Evolutionary conservation across 768 basidiomycete species (phyloP), one percentile per base, ranked within the genome.

Genomic region (Kwoniella shandongensis): DNA sequence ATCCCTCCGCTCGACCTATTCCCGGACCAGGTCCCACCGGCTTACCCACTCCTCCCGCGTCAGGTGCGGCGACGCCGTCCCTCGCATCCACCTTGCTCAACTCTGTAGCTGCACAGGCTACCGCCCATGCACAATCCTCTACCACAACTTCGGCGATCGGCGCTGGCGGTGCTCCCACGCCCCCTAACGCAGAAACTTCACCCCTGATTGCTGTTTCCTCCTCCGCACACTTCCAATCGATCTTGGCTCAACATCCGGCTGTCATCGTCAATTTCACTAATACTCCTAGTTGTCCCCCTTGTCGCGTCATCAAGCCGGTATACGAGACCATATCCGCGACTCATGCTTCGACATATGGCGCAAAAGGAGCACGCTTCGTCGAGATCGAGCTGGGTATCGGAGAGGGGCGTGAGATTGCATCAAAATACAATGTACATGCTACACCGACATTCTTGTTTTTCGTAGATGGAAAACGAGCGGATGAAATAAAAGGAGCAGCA

Each of bases 371-470:
- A 27, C 51, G 83, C 2, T 97, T 96, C 65, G 84, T 87, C 3
- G 89, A 90, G 75, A 83, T 96, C 32, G 93, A 97, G 77, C 79
- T 90, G 62, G 83, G 81, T 4, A 82, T 87, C 12, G 88, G 87
- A 0, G 75, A 83, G 75, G 87, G 87, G 0, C 67, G 76, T 2
- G 78, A 79, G 51, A 77, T 94, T 15, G 88, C 86, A 0, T 59
- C 75, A 1, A 79, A 85, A 72, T 88, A 83, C 78, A 80, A 82
- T 13, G 83, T 96, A 1, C 76, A 81, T 15, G 91, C 82, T 17
- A 94, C 89, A 1, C 93, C 92, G 4, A 92, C 90, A 0, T 94
- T 97, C 69, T 78, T 88, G 38, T 92, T 96, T 78, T 97, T 91
- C 79, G 75, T 86, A 59, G 81, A 88, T 57, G 89, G 69, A 4